Evolutionary conservation across 176 grass and related monocot genomes (phyloP).

Genomic region (Phoenix roebelenii): DNA sequence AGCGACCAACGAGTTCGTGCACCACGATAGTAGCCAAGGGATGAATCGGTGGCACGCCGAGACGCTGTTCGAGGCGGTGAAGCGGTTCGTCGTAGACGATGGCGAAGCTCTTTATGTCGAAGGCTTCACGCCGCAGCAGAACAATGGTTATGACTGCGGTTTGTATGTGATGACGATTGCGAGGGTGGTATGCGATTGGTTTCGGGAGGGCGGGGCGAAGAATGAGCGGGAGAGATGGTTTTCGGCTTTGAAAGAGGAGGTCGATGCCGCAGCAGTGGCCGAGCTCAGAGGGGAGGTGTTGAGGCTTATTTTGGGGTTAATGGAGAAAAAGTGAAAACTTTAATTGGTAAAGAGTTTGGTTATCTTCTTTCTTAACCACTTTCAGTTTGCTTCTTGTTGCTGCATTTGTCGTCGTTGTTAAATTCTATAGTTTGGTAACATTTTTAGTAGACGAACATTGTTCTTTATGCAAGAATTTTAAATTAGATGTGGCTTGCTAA

Average conservation of each 20-base stretch:
- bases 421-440: too few species aligned
- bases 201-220: slow-evolving; percentile 1
- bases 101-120: slow-evolving; percentile 23
- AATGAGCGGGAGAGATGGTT: slow-evolving; percentile 39
- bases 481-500: too few species aligned
- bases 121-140: slow-evolving; percentile 56
- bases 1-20: slow-evolving; percentile 32
- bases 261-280: slow-evolving; percentile 29
- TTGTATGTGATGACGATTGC: slow-evolving; percentile 57
- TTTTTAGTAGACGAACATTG: too few species aligned
- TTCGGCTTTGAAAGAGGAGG: slow-evolving; percentile 32
- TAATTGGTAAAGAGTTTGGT: neutral
- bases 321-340: slow-evolving; percentile 12
- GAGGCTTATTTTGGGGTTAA: slow-evolving; percentile 39
- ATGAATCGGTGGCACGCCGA: slow-evolving; percentile 36
- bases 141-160: slow-evolving; percentile 68
- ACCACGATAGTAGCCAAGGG: slow-evolving; percentile 48
- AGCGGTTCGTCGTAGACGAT: neutral
- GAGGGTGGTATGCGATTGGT: slow-evolving; percentile 57
- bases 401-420: too few species aligned
- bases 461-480: too few species aligned
- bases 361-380: too few species aligned
- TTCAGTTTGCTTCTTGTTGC: too few species aligned
- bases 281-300: slow-evolving; percentile 49
- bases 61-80: slow-evolving; percentile 31